A percentile compares a stretch with the other conserved stretches of the same genome.
Conservation (phyloP, 1,284 basidiomycete species). For the Ustilago shanxiensis region DNA sequence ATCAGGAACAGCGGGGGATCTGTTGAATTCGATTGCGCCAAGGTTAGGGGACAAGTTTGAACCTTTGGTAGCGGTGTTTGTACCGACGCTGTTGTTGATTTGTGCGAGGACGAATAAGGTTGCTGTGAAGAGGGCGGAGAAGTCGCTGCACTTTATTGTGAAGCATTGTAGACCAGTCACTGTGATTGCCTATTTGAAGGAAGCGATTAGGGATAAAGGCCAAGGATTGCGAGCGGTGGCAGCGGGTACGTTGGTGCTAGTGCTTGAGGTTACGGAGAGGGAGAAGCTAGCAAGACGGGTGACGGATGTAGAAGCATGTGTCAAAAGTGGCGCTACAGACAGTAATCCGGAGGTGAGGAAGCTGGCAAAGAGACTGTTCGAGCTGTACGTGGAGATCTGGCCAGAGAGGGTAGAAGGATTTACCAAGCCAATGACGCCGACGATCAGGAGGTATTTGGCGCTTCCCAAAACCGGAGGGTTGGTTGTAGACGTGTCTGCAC, state of each 20-base stretch:
- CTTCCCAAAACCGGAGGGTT: slow-evolving; percentile 60
- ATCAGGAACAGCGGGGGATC: slow-evolving; percentile 72
- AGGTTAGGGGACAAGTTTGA: slow-evolving; percentile 71
- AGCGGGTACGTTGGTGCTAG: slow-evolving; percentile 36
- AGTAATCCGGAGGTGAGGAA: slow-evolving; percentile 72
- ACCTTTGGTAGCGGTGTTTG: slow-evolving; percentile 71
- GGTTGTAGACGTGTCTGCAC: slow-evolving; percentile 27
- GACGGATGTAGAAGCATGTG: slow-evolving; percentile 70
- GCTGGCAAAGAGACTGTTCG: slow-evolving; percentile 71
- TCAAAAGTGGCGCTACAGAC: slow-evolving; percentile 72
- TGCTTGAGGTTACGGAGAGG: slow-evolving; percentile 68
- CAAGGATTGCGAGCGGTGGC: slow-evolving; percentile 44
- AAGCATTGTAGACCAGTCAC: slow-evolving; percentile 70
- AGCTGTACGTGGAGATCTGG: slow-evolving; percentile 70
- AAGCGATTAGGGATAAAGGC: slow-evolving; percentile 71
- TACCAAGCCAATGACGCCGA: slow-evolving; percentile 72
- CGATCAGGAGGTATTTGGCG: slow-evolving; percentile 71
- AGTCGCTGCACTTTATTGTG: slow-evolving; percentile 71
- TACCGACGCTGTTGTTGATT: slow-evolving; percentile 72
- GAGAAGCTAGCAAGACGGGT: slow-evolving; percentile 63
- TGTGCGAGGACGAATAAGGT: slow-evolving; percentile 74
- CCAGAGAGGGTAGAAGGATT: slow-evolving; percentile 72
- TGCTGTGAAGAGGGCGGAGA: slow-evolving; percentile 72
- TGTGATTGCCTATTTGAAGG: slow-evolving; percentile 69
- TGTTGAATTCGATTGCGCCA: slow-evolving; percentile 73